Base-by-base conservation (phyloP, 2,329 filamentous ascomycete species). In the Alternaria burnsii region DNA sequence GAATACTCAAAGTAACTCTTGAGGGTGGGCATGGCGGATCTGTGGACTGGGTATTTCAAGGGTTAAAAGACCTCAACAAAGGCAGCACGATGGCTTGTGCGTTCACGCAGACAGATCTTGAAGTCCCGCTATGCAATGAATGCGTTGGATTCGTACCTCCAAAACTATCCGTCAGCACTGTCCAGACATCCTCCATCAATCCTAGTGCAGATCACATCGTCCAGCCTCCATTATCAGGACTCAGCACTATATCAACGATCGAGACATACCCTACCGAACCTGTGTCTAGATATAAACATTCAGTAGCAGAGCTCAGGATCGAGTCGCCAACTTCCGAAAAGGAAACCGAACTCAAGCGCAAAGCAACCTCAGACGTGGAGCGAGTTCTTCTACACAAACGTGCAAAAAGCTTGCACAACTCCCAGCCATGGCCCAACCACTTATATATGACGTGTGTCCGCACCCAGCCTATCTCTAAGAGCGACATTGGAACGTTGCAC, bases 61-160 rank as follows among this genome's bases (percentile, higher is more conserved):
- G 42, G 14, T 5, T 44, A 2, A 0, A 0, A 5, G 2, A 14
- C 22, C 16, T 24, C 41, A 44, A 18, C 0, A 0, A 1, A 4
- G 42, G 24, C 4, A 18, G 42, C 24, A 44, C n/a, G 24, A 44
- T n/a, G 3, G 42, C 42, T 0, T 44, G 24, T 18, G 42, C 42
- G 2, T 44, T n/a, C 4, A 44, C 24, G 16, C 42, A 44, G 24
- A 44, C 42, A n/a, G 5, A 2, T 4, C 3, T 24, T 4, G 24
- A 44, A 16, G 2, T 22, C 11, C n/a, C 14, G 14, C 2, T 26
- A 44, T 9, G 42, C 8, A n/a, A 24, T 18, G n/a, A 5, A 18
- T 0, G 14, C 2, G 4, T 11, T 24, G 22, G 10, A 6, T 0
- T 11, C 3, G 2, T 44, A 24, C 42, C 16, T 2, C 16, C 42